phyloP scores from a whole-genome alignment of 1,139 yeast genomes.

The Zygoascus hellenicus region DNA sequence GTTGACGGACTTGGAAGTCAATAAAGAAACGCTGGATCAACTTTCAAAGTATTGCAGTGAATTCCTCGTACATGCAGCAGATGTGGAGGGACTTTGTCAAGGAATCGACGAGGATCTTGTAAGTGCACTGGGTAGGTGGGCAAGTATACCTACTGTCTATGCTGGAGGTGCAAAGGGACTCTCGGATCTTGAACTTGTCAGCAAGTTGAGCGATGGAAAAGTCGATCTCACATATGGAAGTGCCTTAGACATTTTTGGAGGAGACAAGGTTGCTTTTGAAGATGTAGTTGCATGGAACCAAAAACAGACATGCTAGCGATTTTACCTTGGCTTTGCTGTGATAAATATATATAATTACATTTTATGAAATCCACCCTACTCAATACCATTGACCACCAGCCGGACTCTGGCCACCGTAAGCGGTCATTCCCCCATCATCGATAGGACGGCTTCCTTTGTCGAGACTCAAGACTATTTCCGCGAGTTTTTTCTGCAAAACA shows the following conservation, averaged over 20 bases:
- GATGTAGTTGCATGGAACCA: conserved; percentile 73
- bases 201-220: conserved; percentile 62
- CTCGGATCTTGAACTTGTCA: conserved; percentile 60
- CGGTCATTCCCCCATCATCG: conserved; percentile 7
- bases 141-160: conserved; percentile 72
- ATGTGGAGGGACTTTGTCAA: conserved; percentile 90
- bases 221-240: conserved; percentile 93
- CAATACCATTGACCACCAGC: conserved; percentile 11
- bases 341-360: conserved; percentile 2
- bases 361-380: not conserved
- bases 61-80: conserved; percentile 93
- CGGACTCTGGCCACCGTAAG: conserved; percentile 10
- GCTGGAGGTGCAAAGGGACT: conserved; percentile 93
- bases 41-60: conserved; percentile 71
- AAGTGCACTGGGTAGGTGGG: conserved; percentile 69
- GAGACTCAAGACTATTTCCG: conserved; percentile 78
- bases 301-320: not conserved
- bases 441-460: conserved; percentile 37
- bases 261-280: conserved; percentile 62
- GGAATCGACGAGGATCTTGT: conserved; percentile 87
- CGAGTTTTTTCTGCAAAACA: conserved; percentile 83
- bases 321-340: not conserved
- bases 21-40: conserved; percentile 45
- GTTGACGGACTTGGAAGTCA: conserved; percentile 58
- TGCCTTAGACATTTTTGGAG: conserved; percentile 92